Base-by-base conservation (phyloP, 2,329 filamentous ascomycete genomes). In the Phaeosphaeria sp. region DNA sequence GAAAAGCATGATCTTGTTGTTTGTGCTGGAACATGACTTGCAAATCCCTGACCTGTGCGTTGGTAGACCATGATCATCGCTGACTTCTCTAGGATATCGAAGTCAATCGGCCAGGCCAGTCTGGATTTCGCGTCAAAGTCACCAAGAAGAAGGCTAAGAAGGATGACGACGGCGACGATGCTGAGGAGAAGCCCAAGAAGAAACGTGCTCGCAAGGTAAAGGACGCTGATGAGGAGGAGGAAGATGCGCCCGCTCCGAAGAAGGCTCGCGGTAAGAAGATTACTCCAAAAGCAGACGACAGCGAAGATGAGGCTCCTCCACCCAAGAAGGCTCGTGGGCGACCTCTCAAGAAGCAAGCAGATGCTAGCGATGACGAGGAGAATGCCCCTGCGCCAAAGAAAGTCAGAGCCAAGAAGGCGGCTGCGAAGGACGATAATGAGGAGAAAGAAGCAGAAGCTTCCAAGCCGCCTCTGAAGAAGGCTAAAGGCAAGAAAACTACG, bases 81-180 rank as follows among this genome's bases (percentile, higher is more conserved):
- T 68, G 27, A 69, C 57, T 21, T 25, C 21, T 6, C 22, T 50
- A 95, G 91, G 91, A 96, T 64, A 81, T 86, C 3, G 89, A 90
- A 71, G 85, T 87, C 79, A 96, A 95, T 73, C 82, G 85, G 20
- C 88, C 86, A 3, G 90, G 90, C 17, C 81, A 83, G 67, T 84
- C 80, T 58, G 89, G 90, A 22, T 91, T 90, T 55, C 63, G 63
- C 71, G 58, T 46, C 71, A 46, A 76, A 67, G 63, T 43, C 23
- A 52, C 62, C 43, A 73, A 72, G 57, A 74, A 76, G 63, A 72
- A 71, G 52, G 69, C 42, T 18, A 72, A 71, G 39, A 72, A 71
- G 23, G 63, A 62, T 20, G 67, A 65, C n/a, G 57, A 69, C 6
- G 66, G 65, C 18, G 65, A 66, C 23, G 70, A 70, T 52, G 64